Evolutionary conservation across 345 rosid genomes (phyloP).

Genomic region (Lumnitzera racemosa): DNA sequence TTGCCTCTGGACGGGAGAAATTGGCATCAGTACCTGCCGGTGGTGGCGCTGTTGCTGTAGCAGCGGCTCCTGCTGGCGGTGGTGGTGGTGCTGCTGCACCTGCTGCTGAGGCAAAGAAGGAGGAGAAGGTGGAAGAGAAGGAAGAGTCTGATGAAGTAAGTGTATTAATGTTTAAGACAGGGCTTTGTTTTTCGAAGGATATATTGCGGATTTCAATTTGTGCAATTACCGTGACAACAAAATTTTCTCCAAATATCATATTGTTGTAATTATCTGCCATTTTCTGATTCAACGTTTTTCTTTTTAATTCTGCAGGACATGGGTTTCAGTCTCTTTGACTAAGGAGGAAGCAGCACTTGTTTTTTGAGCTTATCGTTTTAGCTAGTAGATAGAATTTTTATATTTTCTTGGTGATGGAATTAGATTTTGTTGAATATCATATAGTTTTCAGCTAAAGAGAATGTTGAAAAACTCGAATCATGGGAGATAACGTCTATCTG

Average conservation of each 20-base stretch:
- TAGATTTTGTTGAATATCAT: background rate
- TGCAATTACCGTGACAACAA: no score
- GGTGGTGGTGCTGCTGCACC: constrained; percentile 26
- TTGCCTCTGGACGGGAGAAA: constrained; percentile 70
- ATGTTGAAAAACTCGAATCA: no score
- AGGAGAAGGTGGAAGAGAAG: constrained; percentile 68
- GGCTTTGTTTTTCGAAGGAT: no score
- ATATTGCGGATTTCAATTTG: no score
- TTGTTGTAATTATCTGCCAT: background rate
- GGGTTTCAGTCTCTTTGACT: constrained; percentile 85
- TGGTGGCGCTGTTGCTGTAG: constrained; percentile 40
- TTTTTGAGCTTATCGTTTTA: background rate
- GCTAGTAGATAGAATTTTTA: background rate
- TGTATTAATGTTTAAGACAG: background rate
- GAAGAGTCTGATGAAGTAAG: constrained; percentile 77
- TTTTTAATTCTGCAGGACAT: constrained; percentile 41
- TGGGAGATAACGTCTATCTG: no score
- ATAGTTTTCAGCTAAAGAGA: background rate
- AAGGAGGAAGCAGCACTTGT: constrained; percentile 7
- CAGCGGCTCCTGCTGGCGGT: constrained; percentile 30
- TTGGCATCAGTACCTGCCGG: constrained; percentile 69
- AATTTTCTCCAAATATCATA: background rate
- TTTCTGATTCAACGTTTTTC: background rate
- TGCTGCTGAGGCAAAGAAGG: constrained; percentile 53
- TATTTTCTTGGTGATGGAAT: background rate